Evolutionary conservation across 139 green algal species (phyloP).

Genomic region (Chlorella sp.): DNA sequence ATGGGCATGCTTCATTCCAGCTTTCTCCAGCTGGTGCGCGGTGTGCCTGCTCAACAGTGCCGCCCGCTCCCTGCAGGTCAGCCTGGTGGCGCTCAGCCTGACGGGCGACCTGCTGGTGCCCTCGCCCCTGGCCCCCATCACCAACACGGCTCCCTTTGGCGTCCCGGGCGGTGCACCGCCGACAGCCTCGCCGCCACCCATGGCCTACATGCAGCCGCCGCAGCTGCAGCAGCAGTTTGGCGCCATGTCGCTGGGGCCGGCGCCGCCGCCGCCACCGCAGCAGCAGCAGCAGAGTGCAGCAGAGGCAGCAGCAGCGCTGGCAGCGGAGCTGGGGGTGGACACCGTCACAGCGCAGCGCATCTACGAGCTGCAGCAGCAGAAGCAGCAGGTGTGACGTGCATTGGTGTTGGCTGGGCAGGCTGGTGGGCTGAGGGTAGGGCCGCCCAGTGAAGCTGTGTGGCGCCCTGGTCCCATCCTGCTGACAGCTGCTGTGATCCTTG

Average conservation of each 20-base stretch:
- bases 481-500: not conserved
- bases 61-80: no score
- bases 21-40: no score
- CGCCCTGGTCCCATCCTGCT: no score
- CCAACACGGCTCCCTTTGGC: slow-evolving; percentile 9
- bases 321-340: slow-evolving; percentile 36
- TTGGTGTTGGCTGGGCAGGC: not conserved
- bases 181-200: not conserved
- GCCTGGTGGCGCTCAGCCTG: slow-evolving; percentile 90
- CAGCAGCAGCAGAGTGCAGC: not conserved
- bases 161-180: no score
- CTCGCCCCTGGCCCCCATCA: slow-evolving; percentile 8
- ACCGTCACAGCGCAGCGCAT: slow-evolving; percentile 67
- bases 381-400: slow-evolving; percentile 58
- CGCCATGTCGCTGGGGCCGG: not conserved
- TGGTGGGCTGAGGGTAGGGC: not conserved
- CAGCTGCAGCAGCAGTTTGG: not conserved
- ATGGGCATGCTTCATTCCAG: no score
- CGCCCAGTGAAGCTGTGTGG: no score
- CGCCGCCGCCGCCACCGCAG: slow-evolving; percentile 51
- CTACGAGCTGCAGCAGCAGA: slow-evolving; percentile 68
- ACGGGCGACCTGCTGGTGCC: slow-evolving; percentile 69
- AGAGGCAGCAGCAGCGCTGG: slow-evolving; percentile 12
- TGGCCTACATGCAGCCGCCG: not conserved
- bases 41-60: no score